These are phyloP conservation scores for Saksenaea vasiformis DNA, from an alignment of 371 early-diverging fungal genomes.

Conservation along the genomic window DNA sequence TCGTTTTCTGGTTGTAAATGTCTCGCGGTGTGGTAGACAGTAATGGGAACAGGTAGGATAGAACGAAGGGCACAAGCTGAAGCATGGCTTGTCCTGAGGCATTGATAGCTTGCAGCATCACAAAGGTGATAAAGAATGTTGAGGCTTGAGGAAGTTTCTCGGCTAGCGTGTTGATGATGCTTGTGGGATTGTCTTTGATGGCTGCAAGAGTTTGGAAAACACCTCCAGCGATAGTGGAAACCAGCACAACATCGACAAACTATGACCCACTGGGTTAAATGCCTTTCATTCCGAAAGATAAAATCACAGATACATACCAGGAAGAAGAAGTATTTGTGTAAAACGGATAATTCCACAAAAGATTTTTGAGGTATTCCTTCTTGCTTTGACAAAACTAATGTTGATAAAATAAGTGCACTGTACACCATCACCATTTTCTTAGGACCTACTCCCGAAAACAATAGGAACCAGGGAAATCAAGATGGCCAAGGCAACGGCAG, in stretches of 20 bases:
- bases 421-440: background rate
- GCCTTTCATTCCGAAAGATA: background rate
- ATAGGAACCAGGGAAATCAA: conserved; percentile 75
- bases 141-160: conserved; percentile 67
- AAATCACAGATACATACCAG: conserved; percentile 39
- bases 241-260: conserved; percentile 82
- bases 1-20: conserved; percentile 54
- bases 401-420: background rate
- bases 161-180: conserved; percentile 55
- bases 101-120: conserved; percentile 71
- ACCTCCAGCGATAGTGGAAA: conserved; percentile 73
- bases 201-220: conserved; percentile 47
- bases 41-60: conserved; percentile 65
- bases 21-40: conserved; percentile 79
- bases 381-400: conserved; percentile 51
- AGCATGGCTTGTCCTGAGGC: conserved; percentile 69
- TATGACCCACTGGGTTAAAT: conserved; percentile 13
- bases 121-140: conserved; percentile 82
- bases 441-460: conserved; percentile 54
- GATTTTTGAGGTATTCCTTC: conserved; percentile 73
- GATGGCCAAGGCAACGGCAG: conserved; percentile 70
- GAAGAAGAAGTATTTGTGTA: conserved; percentile 79
- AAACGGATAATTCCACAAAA: conserved; percentile 60
- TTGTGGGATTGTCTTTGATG: conserved; percentile 47
- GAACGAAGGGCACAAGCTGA: conserved; percentile 64